Evolutionary conservation across 2,329 filamentous ascomycete species (phyloP).

Genomic region (Nigrospora oryzae): DNA sequence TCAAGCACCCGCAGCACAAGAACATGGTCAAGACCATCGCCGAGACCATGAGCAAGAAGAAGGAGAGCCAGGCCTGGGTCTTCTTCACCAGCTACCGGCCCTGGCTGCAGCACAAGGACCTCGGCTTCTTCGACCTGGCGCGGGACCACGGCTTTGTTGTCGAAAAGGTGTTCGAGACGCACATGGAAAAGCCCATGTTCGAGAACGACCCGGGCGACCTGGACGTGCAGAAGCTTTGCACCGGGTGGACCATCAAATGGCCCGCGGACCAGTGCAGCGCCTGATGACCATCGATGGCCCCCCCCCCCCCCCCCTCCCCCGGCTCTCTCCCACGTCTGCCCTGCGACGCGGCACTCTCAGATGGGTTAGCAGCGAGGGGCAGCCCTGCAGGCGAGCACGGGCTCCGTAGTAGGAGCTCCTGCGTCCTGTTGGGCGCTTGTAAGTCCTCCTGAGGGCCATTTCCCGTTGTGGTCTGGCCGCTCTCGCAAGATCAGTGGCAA

Average conservation of each 20-base stretch:
- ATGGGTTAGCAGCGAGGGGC: too few species aligned
- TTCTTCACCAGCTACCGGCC: slow-evolving; percentile 94
- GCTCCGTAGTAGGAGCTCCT: too few species aligned
- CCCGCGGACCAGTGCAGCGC: slow-evolving; percentile 19
- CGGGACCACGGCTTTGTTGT: slow-evolving; percentile 64
- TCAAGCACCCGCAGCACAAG: slow-evolving; percentile 80
- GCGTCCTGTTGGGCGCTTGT: too few species aligned
- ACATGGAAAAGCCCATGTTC: slow-evolving; percentile 82
- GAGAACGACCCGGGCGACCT: slow-evolving; percentile 82
- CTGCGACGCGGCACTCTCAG: too few species aligned
- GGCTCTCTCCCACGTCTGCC: too few species aligned
- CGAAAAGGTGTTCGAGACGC: slow-evolving; percentile 70
- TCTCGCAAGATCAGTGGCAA: too few species aligned
- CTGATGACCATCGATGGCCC: too few species aligned
- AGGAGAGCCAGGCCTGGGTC: slow-evolving; percentile 61
- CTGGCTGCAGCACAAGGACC: slow-evolving; percentile 78
- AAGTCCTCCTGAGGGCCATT: too few species aligned
- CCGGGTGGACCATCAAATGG: slow-evolving; percentile 69
- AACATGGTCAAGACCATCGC: slow-evolving; percentile 68
- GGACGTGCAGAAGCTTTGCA: slow-evolving; percentile 72
- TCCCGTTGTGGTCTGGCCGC: too few species aligned
- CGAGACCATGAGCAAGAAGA: slow-evolving; percentile 50
- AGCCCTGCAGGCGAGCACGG: too few species aligned
- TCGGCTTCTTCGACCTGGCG: slow-evolving; percentile 77
- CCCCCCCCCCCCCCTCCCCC: too few species aligned